phyloP scores from a whole-genome alignment of 2,329 filamentous ascomycete species.

The Alternaria sp. region DNA sequence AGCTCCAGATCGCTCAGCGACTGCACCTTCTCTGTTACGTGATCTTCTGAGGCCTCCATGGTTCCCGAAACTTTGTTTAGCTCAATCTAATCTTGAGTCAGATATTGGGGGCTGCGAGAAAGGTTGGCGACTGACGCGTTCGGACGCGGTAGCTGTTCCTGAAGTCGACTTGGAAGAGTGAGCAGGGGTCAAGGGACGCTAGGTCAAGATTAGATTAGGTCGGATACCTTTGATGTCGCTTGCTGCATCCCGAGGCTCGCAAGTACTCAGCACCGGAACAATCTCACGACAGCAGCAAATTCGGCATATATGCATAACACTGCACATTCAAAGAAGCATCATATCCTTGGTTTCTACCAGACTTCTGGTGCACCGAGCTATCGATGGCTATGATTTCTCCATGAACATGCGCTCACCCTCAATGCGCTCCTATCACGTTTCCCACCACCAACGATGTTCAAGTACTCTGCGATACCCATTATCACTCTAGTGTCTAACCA shows the following conservation, averaged over 20 bases:
- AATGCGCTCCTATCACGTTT: not conserved
- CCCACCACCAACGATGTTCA: not conserved
- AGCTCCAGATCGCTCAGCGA: conserved; percentile 87
- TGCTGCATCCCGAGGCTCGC: not conserved
- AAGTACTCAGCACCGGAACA: not conserved
- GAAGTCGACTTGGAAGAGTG: not conserved
- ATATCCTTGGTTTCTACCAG: not conserved
- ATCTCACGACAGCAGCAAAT: not conserved
- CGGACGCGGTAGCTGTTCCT: not conserved
- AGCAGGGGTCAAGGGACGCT: not conserved
- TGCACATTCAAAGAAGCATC: not conserved
- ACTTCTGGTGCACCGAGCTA: not conserved
- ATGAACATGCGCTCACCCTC: not conserved
- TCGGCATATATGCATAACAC: not conserved
- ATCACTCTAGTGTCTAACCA: not conserved
- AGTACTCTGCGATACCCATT: not conserved
- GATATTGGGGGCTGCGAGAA: not conserved
- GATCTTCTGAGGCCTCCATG: conserved; percentile 1
- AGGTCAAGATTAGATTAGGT: not conserved
- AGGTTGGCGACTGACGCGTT: not conserved
- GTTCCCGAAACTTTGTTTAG: too few relatives aligned
- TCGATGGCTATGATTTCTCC: not conserved
- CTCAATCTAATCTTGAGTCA: not conserved
- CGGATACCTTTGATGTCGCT: not conserved
- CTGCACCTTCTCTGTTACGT: conserved; percentile 67